These are phyloP conservation scores for Omphalea diandra DNA, from an alignment of 441 rosid genomes.

Conservation along the genomic window DNA sequence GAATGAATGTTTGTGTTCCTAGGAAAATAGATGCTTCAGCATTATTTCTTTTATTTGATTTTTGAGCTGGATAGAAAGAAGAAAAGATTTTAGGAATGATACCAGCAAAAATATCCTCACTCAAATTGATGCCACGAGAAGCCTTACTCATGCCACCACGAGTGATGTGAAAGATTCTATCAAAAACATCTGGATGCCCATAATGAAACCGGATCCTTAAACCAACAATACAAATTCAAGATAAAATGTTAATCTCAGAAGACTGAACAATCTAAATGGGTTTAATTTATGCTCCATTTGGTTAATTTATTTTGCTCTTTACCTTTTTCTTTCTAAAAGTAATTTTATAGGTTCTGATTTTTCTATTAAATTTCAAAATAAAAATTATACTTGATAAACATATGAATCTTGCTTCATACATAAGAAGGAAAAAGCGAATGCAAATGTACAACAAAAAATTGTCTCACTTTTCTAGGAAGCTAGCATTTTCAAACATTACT, in stretches of 20 bases:
- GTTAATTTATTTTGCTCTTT: neutral
- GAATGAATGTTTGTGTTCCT: conserved; percentile 9
- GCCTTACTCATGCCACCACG: conserved; percentile 98
- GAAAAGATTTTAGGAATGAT: conserved; percentile 17
- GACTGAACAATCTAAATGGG: neutral
- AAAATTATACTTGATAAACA: neutral
- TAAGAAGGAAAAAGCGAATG: neutral
- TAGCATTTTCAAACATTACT: neutral
- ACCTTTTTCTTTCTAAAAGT: neutral
- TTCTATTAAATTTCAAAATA: neutral
- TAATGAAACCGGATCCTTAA: conserved; percentile 92
- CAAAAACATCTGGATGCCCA: conserved; percentile 96
- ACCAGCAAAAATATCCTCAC: conserved; percentile 99
- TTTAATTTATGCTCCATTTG: neutral
- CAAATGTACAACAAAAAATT: neutral
- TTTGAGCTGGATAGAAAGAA: neutral
- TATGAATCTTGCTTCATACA: neutral
- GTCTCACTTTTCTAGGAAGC: neutral
- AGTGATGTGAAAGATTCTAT: conserved; percentile 87
- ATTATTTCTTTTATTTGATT: neutral
- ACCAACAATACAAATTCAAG: conserved; percentile 21
- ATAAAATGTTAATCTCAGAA: neutral
- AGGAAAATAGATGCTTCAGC: conserved; percentile 6
- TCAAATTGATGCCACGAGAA: conserved; percentile 86
- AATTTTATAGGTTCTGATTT: neutral